phyloP scores from a whole-genome alignment of 441 rosid species.

The Erysimum pusillum region DNA sequence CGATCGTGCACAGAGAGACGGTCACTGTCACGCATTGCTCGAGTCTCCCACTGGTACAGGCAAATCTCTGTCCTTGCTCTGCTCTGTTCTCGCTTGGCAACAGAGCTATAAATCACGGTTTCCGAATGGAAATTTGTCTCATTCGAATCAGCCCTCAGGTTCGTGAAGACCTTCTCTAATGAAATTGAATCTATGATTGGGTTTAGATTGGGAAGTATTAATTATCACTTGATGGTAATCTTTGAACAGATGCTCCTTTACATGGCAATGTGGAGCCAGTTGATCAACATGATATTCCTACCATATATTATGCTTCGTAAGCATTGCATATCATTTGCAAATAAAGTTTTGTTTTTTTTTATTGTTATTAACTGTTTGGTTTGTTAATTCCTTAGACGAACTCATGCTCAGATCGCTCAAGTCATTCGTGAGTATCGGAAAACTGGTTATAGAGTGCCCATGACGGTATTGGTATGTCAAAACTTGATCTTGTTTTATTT shows the following conservation, averaged over 20 bases:
- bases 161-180: slow-evolving; percentile 25
- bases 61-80: slow-evolving; percentile 92
- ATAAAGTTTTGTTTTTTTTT: neutral
- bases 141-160: slow-evolving; percentile 76
- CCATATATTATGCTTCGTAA: slow-evolving; percentile 84
- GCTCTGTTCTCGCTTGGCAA: slow-evolving; percentile 96
- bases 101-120: slow-evolving; percentile 59
- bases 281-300: slow-evolving; percentile 74
- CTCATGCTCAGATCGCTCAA: slow-evolving; percentile 94
- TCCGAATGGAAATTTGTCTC: slow-evolving; percentile 51
- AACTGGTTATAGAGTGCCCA: slow-evolving; percentile 91
- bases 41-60: slow-evolving; percentile 99
- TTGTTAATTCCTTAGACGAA: slow-evolving; percentile 66
- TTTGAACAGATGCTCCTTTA: slow-evolving; percentile 51
- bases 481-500: neutral
- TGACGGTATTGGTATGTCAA: slow-evolving; percentile 82
- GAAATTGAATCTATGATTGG: slow-evolving; percentile 4
- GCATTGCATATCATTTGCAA: slow-evolving; percentile 36
- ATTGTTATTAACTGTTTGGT: slow-evolving; percentile 11
- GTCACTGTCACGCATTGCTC: slow-evolving; percentile 88
- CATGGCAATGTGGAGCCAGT: slow-evolving; percentile 50
- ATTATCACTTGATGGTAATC: neutral
- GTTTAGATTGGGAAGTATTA: slow-evolving; percentile 1
- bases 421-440: slow-evolving; percentile 84
- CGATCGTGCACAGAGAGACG: slow-evolving; percentile 88